Base-by-base conservation (phyloP, 2,329 filamentous ascomycete species). In the Phyllosticta ampelicida region DNA sequence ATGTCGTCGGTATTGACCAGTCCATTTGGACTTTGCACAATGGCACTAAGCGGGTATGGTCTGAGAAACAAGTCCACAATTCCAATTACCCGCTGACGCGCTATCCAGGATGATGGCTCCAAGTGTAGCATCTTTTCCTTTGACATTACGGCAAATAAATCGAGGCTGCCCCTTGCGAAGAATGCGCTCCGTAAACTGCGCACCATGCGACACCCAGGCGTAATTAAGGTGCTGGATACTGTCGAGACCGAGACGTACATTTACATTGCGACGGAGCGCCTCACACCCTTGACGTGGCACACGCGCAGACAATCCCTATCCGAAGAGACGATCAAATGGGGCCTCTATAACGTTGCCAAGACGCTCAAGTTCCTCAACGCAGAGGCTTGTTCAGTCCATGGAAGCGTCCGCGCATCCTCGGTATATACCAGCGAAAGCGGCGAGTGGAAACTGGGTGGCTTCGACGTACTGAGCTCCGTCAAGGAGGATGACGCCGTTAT, bases 21-120 rank as follows among this genome's bases (percentile, higher is more conserved):
- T 96, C 92, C 23, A 91, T 97, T 67, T 99, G 94, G 91, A 89
- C 87, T n/a, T 77, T 99, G 60, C 86, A 94, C 74, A 96, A 97
- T 74, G 94, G 90, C 68, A 96, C 89, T 58, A 94, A 87, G 76
- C 85, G 89, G 75, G 91, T 94, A 80, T 69, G 69, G 64, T 64
- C 63, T 52, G 9, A 19, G 19, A n/a, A 53, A 48, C 53, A 26
- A 49, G 11, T 26, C 23, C 30, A 50, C 54, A 50, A n/a, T 10
- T 36, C 28, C 23, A n/a, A 36, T 20, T 3, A 16, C 51, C 20
- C 23, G 55, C 50, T 55, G 9, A 53, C 48, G 9, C 48, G 21
- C 18, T 55, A 11, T 36, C 26, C 59, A 96, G 90, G 91, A 97
- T 75, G 92, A 97, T 71, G 85, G 89, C 30, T 95, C 90, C 3